Evolutionary conservation across 768 basidiomycete genomes (phyloP), one percentile per base, ranked within the genome.

Genomic region (Cystobasidium onofrii): DNA sequence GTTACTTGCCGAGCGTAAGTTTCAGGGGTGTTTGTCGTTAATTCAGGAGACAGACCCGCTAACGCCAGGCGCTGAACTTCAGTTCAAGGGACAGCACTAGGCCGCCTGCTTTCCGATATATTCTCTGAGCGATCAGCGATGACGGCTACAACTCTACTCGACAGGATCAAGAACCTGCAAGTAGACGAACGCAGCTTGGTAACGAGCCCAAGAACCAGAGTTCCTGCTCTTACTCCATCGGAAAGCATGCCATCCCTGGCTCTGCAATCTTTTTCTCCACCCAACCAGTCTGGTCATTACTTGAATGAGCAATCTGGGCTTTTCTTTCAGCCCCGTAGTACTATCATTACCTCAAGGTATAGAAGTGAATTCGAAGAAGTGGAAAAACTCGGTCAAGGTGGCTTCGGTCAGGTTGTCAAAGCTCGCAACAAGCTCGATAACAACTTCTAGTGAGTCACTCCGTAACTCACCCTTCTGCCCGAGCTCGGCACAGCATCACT

Each of bases 351-450:
- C 15, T 77, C 76, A 20, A 70, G 77, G 10, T 79, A 79, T 43
- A 50, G 76, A 2, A 64, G 46, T 50, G 78, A 79, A 60, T 79
- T 79, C 57, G 77, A 78, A 64, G 78, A 79, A 67, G 75, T 79
- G n/a, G 77, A 77, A 63, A 76, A 76, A 44, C 64, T 78, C 18
- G 78, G 77, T 17, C 64, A 74, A 15, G 78, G 78, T 2, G 78
- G 78, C 6, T 78, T 78, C n/a, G 78, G 78, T 1, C 76, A 78
- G 60, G 78, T 79, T 34, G 78, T 79, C 57, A 79, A 79, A 63
- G 78, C 78, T 17, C 39, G 76, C 34, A 79, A 79, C 57, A 63
- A 75, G 17, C 75, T 79, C 41, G 78, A 79, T 43, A 76, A 76
- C 0, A 63, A 75, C 27, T 73, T 64, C 64, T 75, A 73, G 44